A percentile compares a stretch with the other conserved stretches of the same genome.
phyloP scores from a whole-genome alignment of 306 rosid species.

The Fragaria iinumae region DNA sequence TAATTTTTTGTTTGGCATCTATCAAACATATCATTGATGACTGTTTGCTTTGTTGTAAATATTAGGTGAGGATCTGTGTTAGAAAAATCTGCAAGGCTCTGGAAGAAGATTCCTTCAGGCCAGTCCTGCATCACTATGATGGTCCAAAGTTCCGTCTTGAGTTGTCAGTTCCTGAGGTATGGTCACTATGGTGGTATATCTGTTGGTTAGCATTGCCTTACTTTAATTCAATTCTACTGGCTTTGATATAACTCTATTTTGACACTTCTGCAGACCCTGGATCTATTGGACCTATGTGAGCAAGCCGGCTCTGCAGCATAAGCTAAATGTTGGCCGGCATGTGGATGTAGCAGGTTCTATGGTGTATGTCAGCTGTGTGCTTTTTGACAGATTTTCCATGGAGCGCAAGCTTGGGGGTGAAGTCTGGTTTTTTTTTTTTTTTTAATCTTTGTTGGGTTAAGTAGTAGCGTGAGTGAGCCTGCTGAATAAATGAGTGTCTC shows the following conservation, averaged over 20 bases:
- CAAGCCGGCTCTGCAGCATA: conserved; percentile 87
- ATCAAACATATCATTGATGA: background rate
- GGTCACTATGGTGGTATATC: background rate
- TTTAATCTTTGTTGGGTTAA: conserved; percentile 23
- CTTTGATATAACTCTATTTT: background rate
- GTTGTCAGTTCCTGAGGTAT: conserved; percentile 96
- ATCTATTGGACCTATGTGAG: conserved; percentile 86
- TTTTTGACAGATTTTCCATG: conserved; percentile 66
- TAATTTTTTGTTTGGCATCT: conserved; percentile 5
- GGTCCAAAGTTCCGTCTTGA: conserved; percentile 99
- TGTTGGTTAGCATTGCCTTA: background rate
- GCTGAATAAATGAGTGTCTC: conserved; percentile 53
- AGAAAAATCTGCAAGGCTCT: conserved; percentile 86
- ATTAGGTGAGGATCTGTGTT: conserved; percentile 75
- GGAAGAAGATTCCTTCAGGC: conserved; percentile 99
- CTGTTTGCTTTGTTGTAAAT: conserved; percentile 2
- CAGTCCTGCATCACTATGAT: conserved; percentile 95
- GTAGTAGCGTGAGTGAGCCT: conserved; percentile 42
- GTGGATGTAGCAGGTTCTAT: conserved; percentile 46
- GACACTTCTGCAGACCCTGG: conserved; percentile 72
- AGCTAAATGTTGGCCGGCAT: conserved; percentile 32
- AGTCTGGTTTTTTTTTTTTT: conserved; percentile 36
- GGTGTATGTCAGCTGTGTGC: conserved; percentile 54
- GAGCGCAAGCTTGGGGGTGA: conserved; percentile 91
- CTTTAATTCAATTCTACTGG: background rate